Conservation (phyloP, 2,329 filamentous ascomycete species). For the Calonectria honghensis region DNA sequence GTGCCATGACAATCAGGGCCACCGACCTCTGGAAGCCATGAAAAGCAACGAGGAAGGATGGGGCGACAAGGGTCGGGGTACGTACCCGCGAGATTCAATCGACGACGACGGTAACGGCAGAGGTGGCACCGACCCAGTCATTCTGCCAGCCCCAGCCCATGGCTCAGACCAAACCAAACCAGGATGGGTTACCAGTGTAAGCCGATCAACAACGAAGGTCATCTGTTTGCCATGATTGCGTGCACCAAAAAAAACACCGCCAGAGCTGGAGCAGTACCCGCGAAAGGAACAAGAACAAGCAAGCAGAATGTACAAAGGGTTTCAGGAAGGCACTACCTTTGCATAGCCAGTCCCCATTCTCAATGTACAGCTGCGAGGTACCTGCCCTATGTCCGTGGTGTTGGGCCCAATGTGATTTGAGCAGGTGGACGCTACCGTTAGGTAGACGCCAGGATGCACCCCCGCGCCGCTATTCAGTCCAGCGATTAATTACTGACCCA, state of each 20-base stretch:
- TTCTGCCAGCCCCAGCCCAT: slow-evolving; percentile 27
- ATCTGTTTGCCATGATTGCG: slow-evolving; percentile 10
- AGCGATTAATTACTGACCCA: slow-evolving; percentile 27
- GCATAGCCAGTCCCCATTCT: slow-evolving; percentile 7
- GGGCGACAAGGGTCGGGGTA: slow-evolving; percentile 29
- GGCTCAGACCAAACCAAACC: slow-evolving; percentile 19
- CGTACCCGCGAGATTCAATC: slow-evolving; percentile 21
- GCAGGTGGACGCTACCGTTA: slow-evolving; percentile 22
- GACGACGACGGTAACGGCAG: slow-evolving; percentile 17
- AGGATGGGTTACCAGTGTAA: slow-evolving; percentile 21
- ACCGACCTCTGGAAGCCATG: slow-evolving; percentile 6
- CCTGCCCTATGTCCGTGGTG: slow-evolving; percentile 26
- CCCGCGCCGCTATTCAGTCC: slow-evolving; percentile 30
- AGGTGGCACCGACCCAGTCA: slow-evolving; percentile 34
- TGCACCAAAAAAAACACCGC: neutral
- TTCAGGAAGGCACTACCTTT: slow-evolving; percentile 24
- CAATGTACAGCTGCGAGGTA: slow-evolving; percentile 14
- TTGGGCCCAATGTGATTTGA: slow-evolving; percentile 28
- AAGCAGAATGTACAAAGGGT: slow-evolving; percentile 15
- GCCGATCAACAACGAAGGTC: slow-evolving; percentile 15
- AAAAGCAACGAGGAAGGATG: slow-evolving; percentile 25
- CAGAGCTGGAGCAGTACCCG: slow-evolving; percentile 3
- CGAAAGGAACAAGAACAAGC: slow-evolving; percentile 2
- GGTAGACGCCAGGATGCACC: slow-evolving; percentile 27
- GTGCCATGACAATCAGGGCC: slow-evolving; percentile 21